These are phyloP conservation scores for Abrus pulchellus DNA, from an alignment of 306 rosid genomes.

Conservation along the genomic window DNA sequence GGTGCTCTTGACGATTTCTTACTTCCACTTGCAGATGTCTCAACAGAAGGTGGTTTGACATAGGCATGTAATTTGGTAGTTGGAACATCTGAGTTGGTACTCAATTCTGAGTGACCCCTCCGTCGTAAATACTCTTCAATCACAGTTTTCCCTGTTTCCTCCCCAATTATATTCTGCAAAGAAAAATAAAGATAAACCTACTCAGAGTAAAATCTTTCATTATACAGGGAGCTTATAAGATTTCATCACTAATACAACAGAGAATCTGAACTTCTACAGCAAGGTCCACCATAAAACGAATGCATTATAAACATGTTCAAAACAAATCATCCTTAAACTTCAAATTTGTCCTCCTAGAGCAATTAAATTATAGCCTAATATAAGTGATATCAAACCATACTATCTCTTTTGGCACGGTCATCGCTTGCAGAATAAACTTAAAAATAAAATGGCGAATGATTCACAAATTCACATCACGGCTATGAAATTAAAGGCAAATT, in stretches of 20 bases:
- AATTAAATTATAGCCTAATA: not conserved
- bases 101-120: conserved; percentile 66
- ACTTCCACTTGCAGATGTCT: conserved; percentile 56
- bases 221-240: not conserved
- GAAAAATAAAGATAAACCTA: conserved; percentile 27
- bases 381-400: not conserved
- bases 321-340: conserved; percentile 21
- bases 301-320: conserved; percentile 26
- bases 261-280: not conserved
- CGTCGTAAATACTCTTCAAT: conserved; percentile 77
- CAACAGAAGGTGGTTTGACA: conserved; percentile 83
- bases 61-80: conserved; percentile 76
- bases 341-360: not conserved
- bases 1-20: conserved; percentile 71
- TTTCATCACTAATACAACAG: conserved; percentile 16
- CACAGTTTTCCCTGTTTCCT: conserved; percentile 80
- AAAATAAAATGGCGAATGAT: not conserved
- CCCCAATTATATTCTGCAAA: conserved; percentile 87
- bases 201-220: conserved; percentile 25
- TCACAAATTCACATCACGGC: not conserved
- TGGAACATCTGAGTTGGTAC: conserved; percentile 53
- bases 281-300: conserved; percentile 7
- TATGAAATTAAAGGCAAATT: too few relatives aligned
- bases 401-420: not conserved
- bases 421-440: not conserved